Base-by-base conservation (phyloP, 306 rosid species). In the Dalbergia cochinchinensis region DNA sequence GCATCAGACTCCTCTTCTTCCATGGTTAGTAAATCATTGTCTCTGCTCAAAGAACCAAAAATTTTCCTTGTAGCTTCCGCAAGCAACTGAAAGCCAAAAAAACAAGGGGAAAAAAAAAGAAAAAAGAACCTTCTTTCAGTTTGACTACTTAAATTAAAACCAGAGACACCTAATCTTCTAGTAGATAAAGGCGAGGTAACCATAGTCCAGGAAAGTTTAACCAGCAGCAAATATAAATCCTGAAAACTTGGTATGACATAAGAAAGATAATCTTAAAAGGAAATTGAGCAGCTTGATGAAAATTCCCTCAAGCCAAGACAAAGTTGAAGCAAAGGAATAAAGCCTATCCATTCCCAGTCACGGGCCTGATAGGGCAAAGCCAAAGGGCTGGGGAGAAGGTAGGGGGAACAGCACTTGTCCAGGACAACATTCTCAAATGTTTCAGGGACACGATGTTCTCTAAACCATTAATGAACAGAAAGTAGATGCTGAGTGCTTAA, bases 1-100 rank as follows among this genome's bases (percentile, higher is more conserved):
- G 88, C 84, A 77, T 89, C 97, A 84, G 89, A 74, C 72, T 77
- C 93, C 59, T 93, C 96, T 42, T 93, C 96, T 90, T 96, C 99
- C 73, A 93, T 63, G 63, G 92, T 89, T 67, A 96, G 83, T 66
- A 86, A 86, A 66, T 88, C 88, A 65, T 85, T 87, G 45, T 87
- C 90, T 64, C 85, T 77, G 68, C 70, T 91, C 78, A 87, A 53
- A 34, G 94, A 86, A 85, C 94, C 97, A 87, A 91, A 96, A 62
- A 96, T 76, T 78, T 91, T 85, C 89, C 87, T 91, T 31, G 90
- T 79, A 73, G 99, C 91, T 88, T 96, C 98, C 15, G 98, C 98
- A 87, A 96, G 99, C 86, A 96, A 79, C 99, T 96, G 92, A 83
- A 83, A 57, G 12, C 53, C 80, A 83, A 67, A 72, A 19, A 1